These are phyloP conservation scores for Hortiboletus rubellus DNA, from an alignment of 1,284 basidiomycete species.

Conservation along the genomic window DNA sequence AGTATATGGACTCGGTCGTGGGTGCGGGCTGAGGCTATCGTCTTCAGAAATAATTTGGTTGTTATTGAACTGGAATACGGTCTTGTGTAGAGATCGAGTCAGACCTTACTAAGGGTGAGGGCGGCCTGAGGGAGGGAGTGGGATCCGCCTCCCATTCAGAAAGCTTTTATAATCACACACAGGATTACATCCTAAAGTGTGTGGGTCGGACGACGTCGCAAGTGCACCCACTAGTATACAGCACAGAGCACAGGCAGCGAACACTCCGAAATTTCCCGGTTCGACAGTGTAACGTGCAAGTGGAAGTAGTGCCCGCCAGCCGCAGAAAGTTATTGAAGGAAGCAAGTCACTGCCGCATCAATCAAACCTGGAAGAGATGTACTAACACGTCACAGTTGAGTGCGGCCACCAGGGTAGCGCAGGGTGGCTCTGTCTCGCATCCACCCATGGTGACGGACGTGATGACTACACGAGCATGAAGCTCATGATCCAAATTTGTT, in stretches of 20 bases:
- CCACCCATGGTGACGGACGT: background rate
- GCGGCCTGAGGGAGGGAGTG: background rate
- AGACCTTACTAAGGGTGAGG: background rate
- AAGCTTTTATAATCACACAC: background rate
- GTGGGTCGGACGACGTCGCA: no score
- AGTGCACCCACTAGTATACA: background rate
- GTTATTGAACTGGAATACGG: background rate
- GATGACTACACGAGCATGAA: no score
- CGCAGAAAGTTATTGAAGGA: no score
- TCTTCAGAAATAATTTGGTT: background rate
- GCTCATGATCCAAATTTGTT: no score
- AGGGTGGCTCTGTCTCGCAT: background rate
- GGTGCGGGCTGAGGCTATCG: background rate
- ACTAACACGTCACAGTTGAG: background rate
- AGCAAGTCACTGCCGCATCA: background rate
- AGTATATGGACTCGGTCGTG: background rate
- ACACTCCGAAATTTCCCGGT: background rate
- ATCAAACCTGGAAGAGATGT: background rate
- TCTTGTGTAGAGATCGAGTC: background rate
- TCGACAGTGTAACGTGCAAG: background rate
- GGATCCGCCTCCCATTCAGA: background rate
- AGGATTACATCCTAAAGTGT: background rate
- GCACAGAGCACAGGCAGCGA: background rate
- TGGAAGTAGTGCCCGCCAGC: background rate
- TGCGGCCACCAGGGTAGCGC: background rate